A percentile compares a stretch with the other conserved stretches of the same genome.
Evolutionary conservation across 2,329 filamentous ascomycete genomes (phyloP).

Genomic region (Aspergillus japonicus): DNA sequence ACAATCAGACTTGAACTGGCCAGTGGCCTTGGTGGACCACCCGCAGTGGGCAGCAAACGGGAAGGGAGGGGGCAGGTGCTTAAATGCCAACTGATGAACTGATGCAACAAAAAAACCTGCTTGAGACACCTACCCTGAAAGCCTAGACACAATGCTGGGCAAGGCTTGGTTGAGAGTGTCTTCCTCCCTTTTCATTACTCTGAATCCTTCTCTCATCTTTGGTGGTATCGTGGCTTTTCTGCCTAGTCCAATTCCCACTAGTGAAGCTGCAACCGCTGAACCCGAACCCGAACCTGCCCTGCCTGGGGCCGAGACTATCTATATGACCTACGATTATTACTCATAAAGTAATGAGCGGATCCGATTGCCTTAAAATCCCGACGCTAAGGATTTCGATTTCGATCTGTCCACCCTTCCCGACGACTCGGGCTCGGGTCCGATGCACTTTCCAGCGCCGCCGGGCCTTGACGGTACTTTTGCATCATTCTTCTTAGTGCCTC

Average conservation of each 20-base stretch:
- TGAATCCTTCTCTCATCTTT: neutral
- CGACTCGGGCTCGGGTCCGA: neutral
- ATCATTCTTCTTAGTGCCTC: neutral
- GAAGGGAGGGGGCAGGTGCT: too few species aligned
- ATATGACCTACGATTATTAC: neutral
- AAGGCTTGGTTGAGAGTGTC: neutral
- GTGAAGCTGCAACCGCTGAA: neutral
- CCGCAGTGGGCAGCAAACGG: too few species aligned
- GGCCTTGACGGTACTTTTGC: neutral
- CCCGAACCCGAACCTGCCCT: neutral
- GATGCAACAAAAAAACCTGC: neutral
- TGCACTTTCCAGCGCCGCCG: neutral
- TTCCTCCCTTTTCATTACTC: neutral
- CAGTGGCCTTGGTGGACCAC: too few species aligned
- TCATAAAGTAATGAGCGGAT: neutral
- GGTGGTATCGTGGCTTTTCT: neutral
- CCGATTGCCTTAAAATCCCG: neutral
- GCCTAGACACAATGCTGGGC: neutral
- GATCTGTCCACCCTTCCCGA: neutral
- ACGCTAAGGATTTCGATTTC: neutral
- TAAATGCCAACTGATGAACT: too few species aligned
- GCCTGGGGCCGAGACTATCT: neutral
- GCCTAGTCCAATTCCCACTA: neutral
- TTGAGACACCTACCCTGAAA: neutral
- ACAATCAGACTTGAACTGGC: too few species aligned